Conservation (phyloP, 148 eudicot species). For the Beta vulgaris region DNA sequence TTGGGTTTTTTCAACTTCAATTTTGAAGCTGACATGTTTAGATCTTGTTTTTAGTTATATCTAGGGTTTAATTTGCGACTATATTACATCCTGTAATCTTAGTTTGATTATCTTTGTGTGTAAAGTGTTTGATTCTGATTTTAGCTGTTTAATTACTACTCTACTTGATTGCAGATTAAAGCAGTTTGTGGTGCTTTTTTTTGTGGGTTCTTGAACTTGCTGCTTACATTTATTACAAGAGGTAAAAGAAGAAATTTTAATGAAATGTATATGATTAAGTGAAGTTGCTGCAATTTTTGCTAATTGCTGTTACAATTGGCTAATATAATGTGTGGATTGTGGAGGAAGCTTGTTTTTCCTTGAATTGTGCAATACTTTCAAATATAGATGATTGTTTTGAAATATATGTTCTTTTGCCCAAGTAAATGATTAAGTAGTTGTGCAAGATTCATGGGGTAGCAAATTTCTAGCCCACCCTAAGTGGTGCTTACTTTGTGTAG, state of each 20-base stretch:
- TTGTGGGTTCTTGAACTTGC: neutral
- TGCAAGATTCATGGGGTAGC: neutral
- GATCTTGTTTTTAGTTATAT: neutral
- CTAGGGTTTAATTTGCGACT: neutral
- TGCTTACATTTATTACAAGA: neutral
- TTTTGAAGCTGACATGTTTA: neutral
- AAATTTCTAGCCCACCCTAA: no score
- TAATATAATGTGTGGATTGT: neutral
- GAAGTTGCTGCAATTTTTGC: neutral
- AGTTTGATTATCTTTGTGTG: neutral
- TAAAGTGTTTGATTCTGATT: neutral
- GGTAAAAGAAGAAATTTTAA: neutral
- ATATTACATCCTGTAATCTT: neutral
- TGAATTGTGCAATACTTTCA: neutral
- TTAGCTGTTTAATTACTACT: neutral
- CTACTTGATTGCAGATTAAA: neutral
- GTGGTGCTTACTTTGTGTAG: no score
- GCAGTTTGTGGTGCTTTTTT: neutral
- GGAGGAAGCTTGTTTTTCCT: neutral
- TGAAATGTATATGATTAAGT: neutral
- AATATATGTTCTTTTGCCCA: neutral
- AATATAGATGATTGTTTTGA: neutral
- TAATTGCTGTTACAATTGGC: neutral
- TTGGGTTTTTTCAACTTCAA: neutral
- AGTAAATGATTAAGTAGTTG: neutral